Evolutionary conservation across 2,329 filamentous ascomycete genomes (phyloP), one percentile per base, ranked within the genome.

Genomic region (Byssoonygena ceratinophila): DNA sequence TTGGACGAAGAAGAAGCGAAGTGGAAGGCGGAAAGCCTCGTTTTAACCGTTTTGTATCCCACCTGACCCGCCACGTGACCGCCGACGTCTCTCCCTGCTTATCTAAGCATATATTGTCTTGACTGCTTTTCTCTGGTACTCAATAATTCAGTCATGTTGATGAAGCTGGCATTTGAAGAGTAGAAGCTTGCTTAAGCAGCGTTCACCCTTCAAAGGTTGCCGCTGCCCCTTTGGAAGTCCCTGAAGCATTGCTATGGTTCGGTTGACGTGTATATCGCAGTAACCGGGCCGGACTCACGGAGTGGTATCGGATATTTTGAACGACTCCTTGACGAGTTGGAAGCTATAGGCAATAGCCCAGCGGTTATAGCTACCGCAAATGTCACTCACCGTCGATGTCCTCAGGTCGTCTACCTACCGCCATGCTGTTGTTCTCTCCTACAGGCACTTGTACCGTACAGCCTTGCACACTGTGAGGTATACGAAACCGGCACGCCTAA

Each of bases 391-490:
- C n/a, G 55, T 54, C 23, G 52, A 51, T 29, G 44, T 50, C n/a
- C 55, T 58, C 46, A 41, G 53, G 46, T 51, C 52, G n/a, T 32
- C 46, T 8, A 46, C 54, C 46, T 58, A 64, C 50, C 57, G 57
- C 49, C 58, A 60, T 56, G 60, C 62, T 9, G 59, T 80, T 44
- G 52, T 76, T 52, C 69, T 71, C 59, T 76, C 77, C 48, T 83
- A 83, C 62, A 76, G 80, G 54, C 71, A 75, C 51, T 68, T 83
- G 39, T 78, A 77, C 58, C 74, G 76, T 23, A 70, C 74, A 27
- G 68, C 72, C 7, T 67, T 82, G 18, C 73, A 73, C 49, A 77
- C 77, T 2, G 68, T 81, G 50, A 74, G 76, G 52, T 80, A 78
- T 64, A 75, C 79, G 1, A 74, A 71, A 45, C 80, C 80, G 9